Evolutionary conservation across 208 protist genomes (phyloP).

Genomic region (Wallacemonas sp.): DNA sequence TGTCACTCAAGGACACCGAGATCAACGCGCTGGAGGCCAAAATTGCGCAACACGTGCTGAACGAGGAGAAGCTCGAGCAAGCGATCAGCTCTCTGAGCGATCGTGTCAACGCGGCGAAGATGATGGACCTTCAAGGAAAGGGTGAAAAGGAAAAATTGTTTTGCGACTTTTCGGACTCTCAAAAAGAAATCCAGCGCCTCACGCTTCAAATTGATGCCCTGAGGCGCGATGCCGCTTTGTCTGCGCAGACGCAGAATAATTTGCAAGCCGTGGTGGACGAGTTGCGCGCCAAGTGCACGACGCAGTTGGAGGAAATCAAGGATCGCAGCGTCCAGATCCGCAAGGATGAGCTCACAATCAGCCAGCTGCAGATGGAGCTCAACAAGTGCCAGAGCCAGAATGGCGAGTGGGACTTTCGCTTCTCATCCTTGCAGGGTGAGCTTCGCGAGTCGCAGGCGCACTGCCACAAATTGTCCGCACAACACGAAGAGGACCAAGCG

Average conservation of each 20-base stretch:
- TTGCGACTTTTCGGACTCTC: constrained; percentile 53
- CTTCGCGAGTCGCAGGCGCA: constrained; percentile 44
- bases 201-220: constrained; percentile 47
- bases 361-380: constrained; percentile 61
- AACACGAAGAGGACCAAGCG: constrained; percentile 8
- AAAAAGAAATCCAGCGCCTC: constrained; percentile 61
- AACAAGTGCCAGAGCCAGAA: constrained; percentile 62
- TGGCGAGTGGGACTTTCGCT: constrained; percentile 44
- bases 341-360: constrained; percentile 63
- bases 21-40: constrained; percentile 57
- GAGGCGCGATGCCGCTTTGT: constrained; percentile 50
- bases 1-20: constrained; percentile 74
- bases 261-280: constrained; percentile 64
- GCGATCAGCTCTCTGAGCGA: constrained; percentile 75
- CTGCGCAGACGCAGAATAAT: constrained; percentile 37
- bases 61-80: constrained; percentile 67
- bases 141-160: constrained; percentile 58
- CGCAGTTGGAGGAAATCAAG: constrained; percentile 56
- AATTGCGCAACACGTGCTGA: constrained; percentile 39
- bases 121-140: constrained; percentile 66
- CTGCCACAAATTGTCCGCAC: constrained; percentile 13
- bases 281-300: constrained; percentile 40
- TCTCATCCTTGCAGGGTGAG: constrained; percentile 48
- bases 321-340: constrained; percentile 64
- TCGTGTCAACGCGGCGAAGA: constrained; percentile 65